phyloP scores from a whole-genome alignment of 306 rosid species.

The Casuarina cunninghamiana region DNA sequence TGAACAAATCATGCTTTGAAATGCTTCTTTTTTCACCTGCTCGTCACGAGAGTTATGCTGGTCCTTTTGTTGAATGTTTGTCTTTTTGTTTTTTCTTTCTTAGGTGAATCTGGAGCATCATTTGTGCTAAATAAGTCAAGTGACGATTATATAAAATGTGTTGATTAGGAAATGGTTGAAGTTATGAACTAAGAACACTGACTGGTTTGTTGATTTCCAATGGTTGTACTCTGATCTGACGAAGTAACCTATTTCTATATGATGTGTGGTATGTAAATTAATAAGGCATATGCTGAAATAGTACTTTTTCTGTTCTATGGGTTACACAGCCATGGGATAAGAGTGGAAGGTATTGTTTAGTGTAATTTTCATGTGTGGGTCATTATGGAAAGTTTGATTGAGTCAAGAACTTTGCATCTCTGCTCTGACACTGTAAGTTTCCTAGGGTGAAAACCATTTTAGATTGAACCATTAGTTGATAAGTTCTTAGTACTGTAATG shows the following conservation, averaged over 20 bases:
- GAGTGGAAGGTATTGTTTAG: not conserved
- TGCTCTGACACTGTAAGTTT: not conserved
- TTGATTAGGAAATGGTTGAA: not conserved
- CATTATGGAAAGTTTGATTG: not conserved
- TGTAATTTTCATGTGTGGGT: not conserved
- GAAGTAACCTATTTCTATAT: not conserved
- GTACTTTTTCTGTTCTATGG: not conserved
- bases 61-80: not conserved
- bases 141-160: not conserved
- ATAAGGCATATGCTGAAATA: not conserved
- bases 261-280: not conserved
- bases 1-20: not conserved
- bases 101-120: not conserved
- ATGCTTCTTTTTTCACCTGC: not conserved
- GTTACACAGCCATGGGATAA: not conserved
- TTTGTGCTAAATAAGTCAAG: not conserved
- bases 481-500: not conserved
- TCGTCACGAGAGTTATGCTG: slow-evolving; percentile 14
- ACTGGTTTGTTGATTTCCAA: not conserved
- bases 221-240: not conserved
- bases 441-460: not conserved
- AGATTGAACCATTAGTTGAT: not conserved
- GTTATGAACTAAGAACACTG: not conserved
- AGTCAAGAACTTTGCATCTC: not conserved
- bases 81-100: not conserved